Percentiles rank a stretch among this genome's conserved stretches.
Evolutionary conservation across 805 yeast genomes (phyloP).

Genomic region (Candida ascalaphidarum): DNA sequence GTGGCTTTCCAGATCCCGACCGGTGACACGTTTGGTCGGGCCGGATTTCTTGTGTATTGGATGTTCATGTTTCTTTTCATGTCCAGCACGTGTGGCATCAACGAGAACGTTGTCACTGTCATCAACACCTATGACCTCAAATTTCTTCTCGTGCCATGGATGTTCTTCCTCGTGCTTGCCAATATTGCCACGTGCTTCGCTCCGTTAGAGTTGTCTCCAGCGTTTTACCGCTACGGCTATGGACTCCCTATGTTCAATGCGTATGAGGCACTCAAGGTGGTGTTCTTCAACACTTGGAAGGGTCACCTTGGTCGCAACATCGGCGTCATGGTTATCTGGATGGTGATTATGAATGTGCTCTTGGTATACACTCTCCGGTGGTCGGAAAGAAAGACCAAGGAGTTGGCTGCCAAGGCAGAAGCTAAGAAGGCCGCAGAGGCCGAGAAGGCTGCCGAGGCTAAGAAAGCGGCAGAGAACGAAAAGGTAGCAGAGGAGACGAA

Average conservation of each 20-base stretch:
- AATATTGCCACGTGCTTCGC: slow-evolving; percentile 25
- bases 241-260: slow-evolving; percentile 27
- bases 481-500: background rate
- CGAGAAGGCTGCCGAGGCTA: slow-evolving; percentile 1
- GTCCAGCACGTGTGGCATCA: slow-evolving; percentile 18
- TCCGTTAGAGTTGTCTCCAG: slow-evolving; percentile 23
- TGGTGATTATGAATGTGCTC: slow-evolving; percentile 11
- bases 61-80: slow-evolving; percentile 19
- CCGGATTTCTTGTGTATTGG: slow-evolving; percentile 28
- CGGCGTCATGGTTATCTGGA: slow-evolving; percentile 21
- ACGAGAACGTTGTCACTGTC: slow-evolving; percentile 16
- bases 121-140: slow-evolving; percentile 11
- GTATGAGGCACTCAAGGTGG: slow-evolving; percentile 21
- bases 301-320: slow-evolving; percentile 21
- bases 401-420: background rate
- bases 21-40: slow-evolving; percentile 15
- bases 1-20: slow-evolving; percentile 22
- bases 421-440: background rate
- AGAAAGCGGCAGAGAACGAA: slow-evolving; percentile 3
- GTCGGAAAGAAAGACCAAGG: slow-evolving; percentile 4
- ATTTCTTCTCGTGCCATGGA: slow-evolving; percentile 18
- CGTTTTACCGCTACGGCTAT: slow-evolving; percentile 25
- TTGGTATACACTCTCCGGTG: slow-evolving; percentile 4
- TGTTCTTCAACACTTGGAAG: slow-evolving; percentile 25
- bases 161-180: slow-evolving; percentile 18